Conservation (phyloP, 306 rosid genomes). For the Vigna nakashimae region DNA sequence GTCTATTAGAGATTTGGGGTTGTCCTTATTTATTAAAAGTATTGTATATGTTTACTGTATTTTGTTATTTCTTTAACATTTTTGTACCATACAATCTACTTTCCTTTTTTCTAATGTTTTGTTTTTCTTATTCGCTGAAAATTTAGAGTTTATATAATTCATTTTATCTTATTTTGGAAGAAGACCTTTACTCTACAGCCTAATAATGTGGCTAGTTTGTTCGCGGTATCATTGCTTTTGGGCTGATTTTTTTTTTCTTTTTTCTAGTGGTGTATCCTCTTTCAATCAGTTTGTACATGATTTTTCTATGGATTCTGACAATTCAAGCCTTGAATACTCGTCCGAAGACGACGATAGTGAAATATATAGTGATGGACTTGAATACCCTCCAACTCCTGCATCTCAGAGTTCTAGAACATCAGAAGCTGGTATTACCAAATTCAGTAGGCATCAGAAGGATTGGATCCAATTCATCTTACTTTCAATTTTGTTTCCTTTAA, state of each 20-base stretch:
- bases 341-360: conserved; percentile 76
- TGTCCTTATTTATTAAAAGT: neutral
- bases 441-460: conserved; percentile 51
- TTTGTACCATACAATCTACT: neutral
- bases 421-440: conserved; percentile 50
- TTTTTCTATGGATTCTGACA: conserved; percentile 85
- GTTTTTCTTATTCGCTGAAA: neutral
- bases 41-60: neutral
- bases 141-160: neutral
- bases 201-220: neutral
- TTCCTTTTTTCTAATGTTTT: neutral
- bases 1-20: neutral
- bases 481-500: conserved; percentile 70
- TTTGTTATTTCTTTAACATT: neutral
- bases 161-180: conserved; percentile 11
- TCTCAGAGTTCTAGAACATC: conserved; percentile 74
- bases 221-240: conserved; percentile 40
- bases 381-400: conserved; percentile 62
- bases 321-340: conserved; percentile 67
- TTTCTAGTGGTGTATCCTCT: conserved; percentile 84
- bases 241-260: conserved; percentile 45
- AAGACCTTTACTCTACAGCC: conserved; percentile 16
- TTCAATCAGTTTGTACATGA: conserved; percentile 89
- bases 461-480: conserved; percentile 61
- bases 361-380: conserved; percentile 54